Evolutionary conservation across 202 grass and related monocot genomes (phyloP), one percentile per base, ranked within the genome.

Genomic region (Schoenoplectus tabernaemontani): DNA sequence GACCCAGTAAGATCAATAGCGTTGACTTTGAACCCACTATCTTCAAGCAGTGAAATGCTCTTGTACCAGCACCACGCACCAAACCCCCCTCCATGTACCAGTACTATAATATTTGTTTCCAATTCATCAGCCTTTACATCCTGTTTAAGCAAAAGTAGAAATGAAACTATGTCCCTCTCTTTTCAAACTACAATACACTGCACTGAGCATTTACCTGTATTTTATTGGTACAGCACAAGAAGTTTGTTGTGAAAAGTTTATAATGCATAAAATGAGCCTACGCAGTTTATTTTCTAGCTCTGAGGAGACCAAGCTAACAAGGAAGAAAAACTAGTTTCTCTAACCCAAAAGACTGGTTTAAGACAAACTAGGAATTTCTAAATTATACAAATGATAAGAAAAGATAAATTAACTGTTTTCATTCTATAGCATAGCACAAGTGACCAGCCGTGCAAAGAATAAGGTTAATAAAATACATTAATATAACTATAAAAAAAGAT

Each of bases 41-140:
- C 92, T 84, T 99, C 90, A 48, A 95, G 82, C 78, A 99, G 88
- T 74, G 96, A 80, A 80, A 95, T 99, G 63, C 81, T 93, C 85
- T 95, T 99, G 81, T 99, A 95, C 96, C 96, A 99, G 65, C 96
- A 95, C 96, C 96, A 98, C 77, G 96, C 96, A 85, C 96, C 96
- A 86, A 99, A 99, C 37, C 96, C 96, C 34, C 91, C 91, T 82
- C 96, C 92, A 73, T 99, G 91, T 63, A 99, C 92, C 81, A 99
- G 88, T 92, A 95, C 89, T 80, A 99, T 87, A 69, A 80, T 68
- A 20, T 88, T 91, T 37, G 89, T 93, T 83, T 99, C 96, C 64
- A 99, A 82, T 75, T 91, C 82, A 50, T 93, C 88, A 26, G 84
- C 76, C 8, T 88, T 91, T 64, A 95, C 71, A 64, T 92, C 96